Base-by-base conservation (phyloP, 805 yeast species). In the Naumovozyma dairenensis region DNA sequence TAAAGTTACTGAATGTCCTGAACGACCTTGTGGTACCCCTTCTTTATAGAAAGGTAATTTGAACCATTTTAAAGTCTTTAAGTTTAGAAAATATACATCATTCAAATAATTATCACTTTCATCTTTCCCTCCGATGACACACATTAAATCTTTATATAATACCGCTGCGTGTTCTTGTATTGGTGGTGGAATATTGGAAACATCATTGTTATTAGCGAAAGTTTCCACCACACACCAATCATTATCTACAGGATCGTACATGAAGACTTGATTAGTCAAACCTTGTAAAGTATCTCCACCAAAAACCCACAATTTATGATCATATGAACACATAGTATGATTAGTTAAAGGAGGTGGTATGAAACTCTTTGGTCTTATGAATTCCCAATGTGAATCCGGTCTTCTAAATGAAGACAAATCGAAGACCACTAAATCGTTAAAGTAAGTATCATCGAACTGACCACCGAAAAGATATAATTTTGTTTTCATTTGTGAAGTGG, bases 161-260 rank as follows among this genome's bases (percentile, higher is more conserved):
- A 89, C 71, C 10, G 94, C 77, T 3, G 96, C 74, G 57, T 92
- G 99, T 50, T 89, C 96, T 58, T 86, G 93, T 38, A 87, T 71
- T 0, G 96, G 89, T 3, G 81, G 78, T 2, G 96, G 96, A 9
- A 38, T 21, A 21, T 34, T 37, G 9, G 33, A 21, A 6, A 14
- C 1, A 12, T 42, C 33, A 14, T 28, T 34, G 9, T 59, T 44
- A 13, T 49, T 51, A 20, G 60, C 59, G n/a, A 68, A 62, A 24
- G 93, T 74, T 33, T 69, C 69, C 25, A 82, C 62, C 40, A 71
- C 72, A 16, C 74, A 63, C 96, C 97, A 92, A 26, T 68, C 66
- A 46, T 74, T 74, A 6, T 59, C 55, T 6, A 59, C 45, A 0
- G 94, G 84, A 53, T 89, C 89, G 58, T 71, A 92, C 48, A 77